phyloP scores from a whole-genome alignment of 2,329 filamentous ascomycete species.

The Zopfia rhizophila region DNA sequence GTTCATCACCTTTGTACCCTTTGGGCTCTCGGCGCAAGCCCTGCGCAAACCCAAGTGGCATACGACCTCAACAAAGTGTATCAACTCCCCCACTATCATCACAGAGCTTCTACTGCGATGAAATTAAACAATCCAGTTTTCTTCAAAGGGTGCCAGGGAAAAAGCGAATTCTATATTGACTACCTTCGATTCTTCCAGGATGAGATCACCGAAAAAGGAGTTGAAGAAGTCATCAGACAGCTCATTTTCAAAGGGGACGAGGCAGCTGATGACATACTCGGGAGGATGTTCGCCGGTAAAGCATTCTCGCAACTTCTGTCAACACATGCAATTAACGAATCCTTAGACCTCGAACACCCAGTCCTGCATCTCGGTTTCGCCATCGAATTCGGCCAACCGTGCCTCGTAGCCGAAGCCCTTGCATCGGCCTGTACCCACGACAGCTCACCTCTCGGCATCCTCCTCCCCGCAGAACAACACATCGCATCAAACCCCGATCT shows the following conservation, averaged over 20 bases:
- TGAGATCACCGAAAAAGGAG: constrained; percentile 23
- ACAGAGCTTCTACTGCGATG: no score
- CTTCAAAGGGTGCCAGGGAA: constrained; percentile 16
- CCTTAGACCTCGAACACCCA: constrained; percentile 76
- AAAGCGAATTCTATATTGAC: constrained; percentile 16
- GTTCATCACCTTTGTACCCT: constrained; percentile 37
- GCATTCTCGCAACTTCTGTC: not conserved
- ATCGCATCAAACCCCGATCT: constrained; percentile 40
- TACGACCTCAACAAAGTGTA: no score
- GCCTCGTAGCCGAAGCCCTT: constrained; percentile 80
- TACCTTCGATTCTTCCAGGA: constrained; percentile 29
- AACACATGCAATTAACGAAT: not conserved
- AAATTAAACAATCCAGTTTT: constrained; percentile 11
- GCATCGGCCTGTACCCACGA: constrained; percentile 77
- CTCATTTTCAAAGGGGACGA: constrained; percentile 17
- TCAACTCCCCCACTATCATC: no score
- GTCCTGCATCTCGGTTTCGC: constrained; percentile 87
- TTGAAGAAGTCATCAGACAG: constrained; percentile 22
- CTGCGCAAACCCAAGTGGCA: no score
- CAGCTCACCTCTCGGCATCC: constrained; percentile 59
- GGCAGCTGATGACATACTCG: constrained; percentile 27
- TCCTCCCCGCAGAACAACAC: constrained; percentile 65
- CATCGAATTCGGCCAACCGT: constrained; percentile 80
- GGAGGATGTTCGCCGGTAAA: constrained; percentile 5
- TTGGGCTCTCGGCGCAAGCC: no score